Evolutionary conservation across 768 basidiomycete species (phyloP).

Genomic region (Kwoniella pini): DNA sequence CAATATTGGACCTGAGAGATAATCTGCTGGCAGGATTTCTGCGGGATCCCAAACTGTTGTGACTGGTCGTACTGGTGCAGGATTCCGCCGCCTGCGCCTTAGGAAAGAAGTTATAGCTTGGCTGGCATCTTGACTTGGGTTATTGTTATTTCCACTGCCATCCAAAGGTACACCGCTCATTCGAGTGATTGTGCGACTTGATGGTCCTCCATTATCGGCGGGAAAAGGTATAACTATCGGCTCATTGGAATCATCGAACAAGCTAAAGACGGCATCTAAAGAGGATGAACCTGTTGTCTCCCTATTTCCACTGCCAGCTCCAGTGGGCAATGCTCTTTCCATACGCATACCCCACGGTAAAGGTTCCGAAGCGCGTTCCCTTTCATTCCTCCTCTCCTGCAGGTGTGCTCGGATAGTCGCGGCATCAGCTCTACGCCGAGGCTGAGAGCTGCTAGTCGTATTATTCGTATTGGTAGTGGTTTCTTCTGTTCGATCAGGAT

Average conservation of each 20-base stretch:
- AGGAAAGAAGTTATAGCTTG: constrained; percentile 8
- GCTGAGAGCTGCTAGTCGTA: background rate
- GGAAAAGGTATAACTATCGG: constrained; percentile 13
- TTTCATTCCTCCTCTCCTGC: constrained; percentile 1
- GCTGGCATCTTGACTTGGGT: background rate
- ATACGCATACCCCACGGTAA: constrained; percentile 14
- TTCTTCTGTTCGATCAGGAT: background rate
- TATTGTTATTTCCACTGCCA: constrained; percentile 3
- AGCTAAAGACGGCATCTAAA: background rate
- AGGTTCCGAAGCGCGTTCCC: background rate
- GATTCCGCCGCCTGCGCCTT: constrained; percentile 11
- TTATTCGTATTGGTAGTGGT: background rate
- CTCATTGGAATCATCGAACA: background rate
- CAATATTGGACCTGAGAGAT: background rate
- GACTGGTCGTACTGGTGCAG: constrained; percentile 4
- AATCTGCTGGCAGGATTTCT: constrained; percentile 1
- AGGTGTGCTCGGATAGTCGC: background rate
- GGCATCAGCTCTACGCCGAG: background rate
- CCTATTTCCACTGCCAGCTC: constrained; percentile 1
- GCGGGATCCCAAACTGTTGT: background rate
- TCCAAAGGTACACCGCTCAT: background rate
- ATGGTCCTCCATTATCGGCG: background rate
- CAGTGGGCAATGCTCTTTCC: constrained; percentile 20
- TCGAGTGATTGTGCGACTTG: background rate
- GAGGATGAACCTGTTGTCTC: background rate